Evolutionary conservation across 2,329 filamentous ascomycete genomes (phyloP), one percentile per base, ranked within the genome.

Genomic region (Colletotrichum sp.): DNA sequence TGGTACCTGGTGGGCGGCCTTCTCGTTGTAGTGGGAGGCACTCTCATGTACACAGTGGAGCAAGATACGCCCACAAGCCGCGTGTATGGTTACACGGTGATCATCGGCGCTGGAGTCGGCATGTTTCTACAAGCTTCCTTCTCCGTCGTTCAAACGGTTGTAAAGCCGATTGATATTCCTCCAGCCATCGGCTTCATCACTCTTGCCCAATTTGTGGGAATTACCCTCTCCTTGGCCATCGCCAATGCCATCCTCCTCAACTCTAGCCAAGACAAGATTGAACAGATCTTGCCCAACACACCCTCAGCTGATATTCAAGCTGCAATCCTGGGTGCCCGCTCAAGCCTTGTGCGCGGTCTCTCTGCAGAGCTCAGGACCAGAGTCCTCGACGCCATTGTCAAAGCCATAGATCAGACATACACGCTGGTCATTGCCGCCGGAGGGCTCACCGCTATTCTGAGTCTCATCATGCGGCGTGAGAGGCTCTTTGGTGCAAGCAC

Each of bases 81-180:
- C 4, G 81, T 85, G 3, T 85, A 85, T 66, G 84, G 83, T 4
- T 85, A 82, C 75, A 80, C 77, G 2, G 79, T 87, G 12, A 76
- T 90, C 4, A 73, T 88, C 1, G 87, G 84, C 2, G 77, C 85
- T 8, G 87, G 87, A 2, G 80, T 80, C 2, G 87, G 87, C 16
- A 63, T 63, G 60, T 63, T 30, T 16, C 13, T 82, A 12, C 84
- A 86, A 74, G 81, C 83, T 1, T 75, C 78, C 8, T 86, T 83
- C 74, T 79, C 84, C 1, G 81, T 86, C n/a, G 83, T 81, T 1
- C 84, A 84, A 65, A 80, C 80, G 4, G 82, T 80, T 13, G 83
- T 84, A 9, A 64, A 77, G 3, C 78, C 81, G 8, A 63, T 77
- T 2, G 77, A 82, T 10, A 78, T 84, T 7, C 72, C 82, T 3